Evolutionary conservation across 768 basidiomycete species (phyloP).

Genomic region (Boletus subcaerulescens): DNA sequence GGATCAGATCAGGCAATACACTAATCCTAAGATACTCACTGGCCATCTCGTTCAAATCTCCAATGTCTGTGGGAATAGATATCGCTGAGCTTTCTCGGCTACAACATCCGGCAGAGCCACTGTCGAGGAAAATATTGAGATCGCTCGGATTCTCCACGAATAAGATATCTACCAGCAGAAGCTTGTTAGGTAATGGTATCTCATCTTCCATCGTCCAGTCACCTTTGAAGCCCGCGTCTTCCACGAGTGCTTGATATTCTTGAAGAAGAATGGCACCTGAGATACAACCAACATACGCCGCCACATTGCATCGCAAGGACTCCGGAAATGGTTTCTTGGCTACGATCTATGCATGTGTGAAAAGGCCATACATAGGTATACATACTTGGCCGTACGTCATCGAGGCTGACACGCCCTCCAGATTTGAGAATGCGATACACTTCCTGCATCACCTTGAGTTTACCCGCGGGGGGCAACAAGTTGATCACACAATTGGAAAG

Average conservation of each 20-base stretch:
- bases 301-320: constrained; percentile 39
- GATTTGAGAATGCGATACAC: constrained; percentile 49
- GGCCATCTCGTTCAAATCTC: constrained; percentile 45
- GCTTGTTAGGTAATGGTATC: not conserved
- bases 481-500: constrained; percentile 60
- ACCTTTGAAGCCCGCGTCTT: constrained; percentile 43
- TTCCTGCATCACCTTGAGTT: constrained; percentile 44
- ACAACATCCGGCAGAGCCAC: constrained; percentile 16
- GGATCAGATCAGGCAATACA: not conserved
- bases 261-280: constrained; percentile 41
- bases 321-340: constrained; percentile 45
- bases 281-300: constrained; percentile 44
- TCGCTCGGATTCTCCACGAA: constrained; percentile 43
- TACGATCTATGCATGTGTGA: constrained; percentile 37
- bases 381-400: constrained; percentile 41
- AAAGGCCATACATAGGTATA: not conserved
- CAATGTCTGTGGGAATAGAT: constrained; percentile 4
- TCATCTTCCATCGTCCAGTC: not conserved
- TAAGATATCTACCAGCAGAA: constrained; percentile 33
- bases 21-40: constrained; percentile 29
- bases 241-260: constrained; percentile 39
- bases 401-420: constrained; percentile 51
- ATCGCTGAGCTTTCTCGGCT: not conserved
- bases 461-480: constrained; percentile 42
- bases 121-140: constrained; percentile 33